These are phyloP conservation scores for Thalassia testudinum DNA, from an alignment of 116 monocot species.

Conservation along the genomic window DNA sequence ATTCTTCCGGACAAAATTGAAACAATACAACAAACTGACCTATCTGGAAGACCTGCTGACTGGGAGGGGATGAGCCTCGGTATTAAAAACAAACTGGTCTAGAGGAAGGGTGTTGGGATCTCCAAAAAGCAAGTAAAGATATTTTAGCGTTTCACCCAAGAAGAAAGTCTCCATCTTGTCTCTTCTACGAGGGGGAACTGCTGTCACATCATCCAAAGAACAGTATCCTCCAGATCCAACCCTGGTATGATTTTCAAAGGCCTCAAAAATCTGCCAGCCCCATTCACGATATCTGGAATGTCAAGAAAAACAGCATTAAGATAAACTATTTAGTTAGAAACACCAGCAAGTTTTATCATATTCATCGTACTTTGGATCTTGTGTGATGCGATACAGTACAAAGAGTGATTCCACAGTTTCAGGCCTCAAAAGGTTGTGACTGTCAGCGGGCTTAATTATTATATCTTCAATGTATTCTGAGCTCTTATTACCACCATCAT, in stretches of 20 bases:
- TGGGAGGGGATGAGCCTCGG: conserved; percentile 91
- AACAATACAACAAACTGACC: neutral
- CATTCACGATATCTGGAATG: conserved; percentile 81
- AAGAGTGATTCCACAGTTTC: conserved; percentile 90
- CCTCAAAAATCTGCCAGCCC: conserved; percentile 96
- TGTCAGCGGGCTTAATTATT: conserved; percentile 69
- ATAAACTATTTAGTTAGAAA: conserved; percentile 1
- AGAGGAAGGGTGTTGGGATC: conserved; percentile 58
- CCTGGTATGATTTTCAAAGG: conserved; percentile 85
- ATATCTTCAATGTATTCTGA: conserved; percentile 72
- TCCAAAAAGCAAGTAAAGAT: conserved; percentile 83
- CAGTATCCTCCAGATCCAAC: conserved; percentile 88
- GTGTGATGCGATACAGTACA: conserved; percentile 75
- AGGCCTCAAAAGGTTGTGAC: conserved; percentile 79
- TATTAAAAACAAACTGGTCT: conserved; percentile 89
- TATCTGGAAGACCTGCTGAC: conserved; percentile 8
- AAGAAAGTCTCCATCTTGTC: conserved; percentile 99
- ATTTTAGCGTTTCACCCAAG: conserved; percentile 88
- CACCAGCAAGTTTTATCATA: neutral
- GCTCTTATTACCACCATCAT: conserved; percentile 61
- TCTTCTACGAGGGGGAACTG: conserved; percentile 51
- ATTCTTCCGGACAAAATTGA: too few species aligned
- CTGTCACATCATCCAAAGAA: conserved; percentile 86
- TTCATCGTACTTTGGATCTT: conserved; percentile 68
- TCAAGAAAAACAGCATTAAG: neutral